Conservation (phyloP, 2,329 filamentous ascomycete genomes). For the Sporothrix brasiliensis region DNA sequence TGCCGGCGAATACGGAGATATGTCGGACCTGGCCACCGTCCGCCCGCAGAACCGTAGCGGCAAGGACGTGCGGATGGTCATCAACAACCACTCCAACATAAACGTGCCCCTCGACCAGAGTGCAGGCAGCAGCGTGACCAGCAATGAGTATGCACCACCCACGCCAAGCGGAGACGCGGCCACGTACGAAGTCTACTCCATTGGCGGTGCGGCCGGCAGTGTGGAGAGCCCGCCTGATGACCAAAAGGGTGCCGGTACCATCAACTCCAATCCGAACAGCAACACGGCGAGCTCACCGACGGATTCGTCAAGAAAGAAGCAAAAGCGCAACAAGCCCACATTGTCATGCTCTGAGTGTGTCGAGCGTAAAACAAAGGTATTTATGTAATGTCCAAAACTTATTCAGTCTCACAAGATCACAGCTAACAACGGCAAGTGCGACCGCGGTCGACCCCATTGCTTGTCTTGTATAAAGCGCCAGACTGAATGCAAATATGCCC, state of each 20-base stretch:
- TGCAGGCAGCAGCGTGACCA: constrained; percentile 32
- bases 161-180: constrained; percentile 30
- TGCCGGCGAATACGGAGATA: constrained; percentile 30
- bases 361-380: constrained; percentile 77
- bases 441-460: constrained; percentile 70
- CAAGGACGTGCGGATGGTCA: constrained; percentile 33
- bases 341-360: constrained; percentile 79
- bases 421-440: constrained; percentile 59
- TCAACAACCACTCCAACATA: constrained; percentile 31
- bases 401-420: not conserved
- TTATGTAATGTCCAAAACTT: not conserved
- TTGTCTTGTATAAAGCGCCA: constrained; percentile 73
- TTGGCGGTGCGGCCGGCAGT: constrained; percentile 7
- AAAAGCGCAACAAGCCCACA: constrained; percentile 83
- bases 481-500: constrained; percentile 73
- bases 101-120: constrained; percentile 29
- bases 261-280: constrained; percentile 18
- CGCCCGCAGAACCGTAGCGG: constrained; percentile 29
- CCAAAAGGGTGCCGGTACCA: constrained; percentile 10
- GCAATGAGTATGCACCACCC: constrained; percentile 32
- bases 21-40: not conserved
- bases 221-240: constrained; percentile 23
- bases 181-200: constrained; percentile 11
- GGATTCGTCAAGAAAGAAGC: constrained; percentile 65
- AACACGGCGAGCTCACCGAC: constrained; percentile 37